Base-by-base conservation (phyloP, 345 rosid species). In the Lepidium didymum region DNA sequence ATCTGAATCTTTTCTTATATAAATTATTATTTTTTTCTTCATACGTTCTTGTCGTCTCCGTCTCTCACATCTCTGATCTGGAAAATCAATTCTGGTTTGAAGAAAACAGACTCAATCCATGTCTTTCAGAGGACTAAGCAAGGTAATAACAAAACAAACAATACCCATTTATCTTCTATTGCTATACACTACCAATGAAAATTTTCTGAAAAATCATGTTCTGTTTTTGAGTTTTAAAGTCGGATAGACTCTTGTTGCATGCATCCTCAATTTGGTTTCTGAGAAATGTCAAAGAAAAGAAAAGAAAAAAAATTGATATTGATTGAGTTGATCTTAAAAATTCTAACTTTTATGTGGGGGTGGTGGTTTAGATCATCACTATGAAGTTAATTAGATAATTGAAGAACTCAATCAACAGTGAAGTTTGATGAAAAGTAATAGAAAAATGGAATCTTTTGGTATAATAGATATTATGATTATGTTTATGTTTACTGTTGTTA, bases 91-190 rank as follows among this genome's bases (percentile, higher is more conserved):
- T 33, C 18, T 51, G 15, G 23, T 42, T 50, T 18, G 67, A 14
- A 58, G 62, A 34, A 54, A 69, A 21, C 34, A 46, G 35, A 47
- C 34, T 23, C 36, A 62, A 64, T 42, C 76, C 75, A 84, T 86
- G 90, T 70, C 83, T 62, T 84, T 83, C 78, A 70, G 90, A 81
- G 82, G 86, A 56, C 49, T 84, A 3, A 43, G 78, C 72, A 79
- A 85, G 80, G 89, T 83, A 78, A 62, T 14, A n/a, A 47, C 6
- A 47, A 9, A 13, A 31, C 11, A 13, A n/a, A 47, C 6, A 47
- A 9, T 8, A 31, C 11, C 9, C 7, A 4, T 44, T 5, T 41
- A 5, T 15, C 5, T 18, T 41, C 0, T 36, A 1, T 21, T 1
- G 18, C 21, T 19, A n/a, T n/a, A 19, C 44, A 42, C 1, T 21